Base-by-base conservation (phyloP, 2,329 filamentous ascomycete genomes). In the Hirsutella minnesotensis region DNA sequence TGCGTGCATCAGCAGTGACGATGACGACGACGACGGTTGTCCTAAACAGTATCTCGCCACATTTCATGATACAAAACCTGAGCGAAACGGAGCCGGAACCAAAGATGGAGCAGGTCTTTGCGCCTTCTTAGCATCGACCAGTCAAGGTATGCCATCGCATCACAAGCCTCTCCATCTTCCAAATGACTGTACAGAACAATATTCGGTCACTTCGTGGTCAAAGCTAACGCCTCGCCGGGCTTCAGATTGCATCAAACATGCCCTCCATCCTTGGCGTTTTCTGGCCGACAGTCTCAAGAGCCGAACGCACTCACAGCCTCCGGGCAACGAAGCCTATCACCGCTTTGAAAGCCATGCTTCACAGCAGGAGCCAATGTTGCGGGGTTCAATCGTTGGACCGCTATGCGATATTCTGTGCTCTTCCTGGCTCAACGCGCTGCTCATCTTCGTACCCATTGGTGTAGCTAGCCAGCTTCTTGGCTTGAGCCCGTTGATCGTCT, bases 391-490 rank as follows among this genome's bases (percentile, higher is more conserved):
- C 34, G 9, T 29, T 19, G 30, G 40, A 13, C 30, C 37, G 13
- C 49, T 61, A 8, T 50, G 48, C 31, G 50, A 53, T 22, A 61
- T 55, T 19, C 34, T 63, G 9, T 52, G 54, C 20, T 55, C 53
- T 0, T 62, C 60, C 52, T 79, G 73, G 66, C 60, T 86, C 59
- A 86, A 86, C 51, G 51, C 79, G 38, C 62, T 86, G 39, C 67
- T 86, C 40, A 58, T 85, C 31, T 85, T 85, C 52, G 79, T 86
- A n/a, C 82, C 82, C 2, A 65, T 81, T 38, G 82, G 81, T 46
- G 76, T 85, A 37, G 73, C 68, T 15, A 66, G 72, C 31, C 68
- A 81, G 46, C 47, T 63, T 13, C 44, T 55, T 8, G 35, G 57
- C 21, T 40, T 60, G 9, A 60, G 56, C 18, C 64, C 65, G 8